Conservation (phyloP, 2,329 filamentous ascomycete genomes). For the Macrophomina pseudophaseolina region DNA sequence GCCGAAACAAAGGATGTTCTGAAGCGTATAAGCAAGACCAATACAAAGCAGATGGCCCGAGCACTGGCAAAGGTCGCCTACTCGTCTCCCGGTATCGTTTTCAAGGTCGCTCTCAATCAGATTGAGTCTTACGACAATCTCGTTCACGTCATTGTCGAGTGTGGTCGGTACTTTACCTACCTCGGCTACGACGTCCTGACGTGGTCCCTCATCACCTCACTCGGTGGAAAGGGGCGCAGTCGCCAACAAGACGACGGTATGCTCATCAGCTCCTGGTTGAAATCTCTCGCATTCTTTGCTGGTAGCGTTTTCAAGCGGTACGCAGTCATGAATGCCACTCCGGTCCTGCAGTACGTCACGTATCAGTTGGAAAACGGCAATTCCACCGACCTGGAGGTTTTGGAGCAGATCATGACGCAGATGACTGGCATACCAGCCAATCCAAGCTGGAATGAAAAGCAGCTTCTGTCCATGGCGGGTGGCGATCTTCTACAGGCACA, state of each 20-base stretch:
- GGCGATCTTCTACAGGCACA: constrained; percentile 79
- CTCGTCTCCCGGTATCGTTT: constrained; percentile 88
- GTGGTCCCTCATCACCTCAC: constrained; percentile 83
- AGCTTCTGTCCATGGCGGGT: constrained; percentile 86
- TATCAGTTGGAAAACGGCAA: constrained; percentile 82
- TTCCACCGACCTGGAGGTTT: constrained; percentile 86
- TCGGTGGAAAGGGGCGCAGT: constrained; percentile 63
- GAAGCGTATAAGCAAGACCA: constrained; percentile 87
- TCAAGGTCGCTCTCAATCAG: constrained; percentile 84
- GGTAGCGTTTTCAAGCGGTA: constrained; percentile 90
- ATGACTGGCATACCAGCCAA: constrained; percentile 95
- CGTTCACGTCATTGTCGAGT: constrained; percentile 93
- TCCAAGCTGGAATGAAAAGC: constrained; percentile 84
- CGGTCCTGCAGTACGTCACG: constrained; percentile 87
- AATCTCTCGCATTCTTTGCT: constrained; percentile 87
- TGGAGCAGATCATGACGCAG: constrained; percentile 85
- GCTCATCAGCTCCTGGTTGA: constrained; percentile 89
- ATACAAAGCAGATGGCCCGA: constrained; percentile 83
- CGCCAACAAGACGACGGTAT: constrained; percentile 68
- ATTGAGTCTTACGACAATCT: constrained; percentile 95
- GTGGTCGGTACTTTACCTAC: constrained; percentile 89
- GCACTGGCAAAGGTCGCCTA: constrained; percentile 90
- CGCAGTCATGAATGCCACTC: constrained; percentile 78
- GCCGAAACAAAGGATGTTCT: constrained; percentile 83
- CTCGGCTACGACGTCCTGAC: constrained; percentile 91